A percentile compares a stretch with the other conserved stretches of the same genome.
phyloP scores from a whole-genome alignment of 768 basidiomycete species.

The Mrakia hoshinonis region DNA sequence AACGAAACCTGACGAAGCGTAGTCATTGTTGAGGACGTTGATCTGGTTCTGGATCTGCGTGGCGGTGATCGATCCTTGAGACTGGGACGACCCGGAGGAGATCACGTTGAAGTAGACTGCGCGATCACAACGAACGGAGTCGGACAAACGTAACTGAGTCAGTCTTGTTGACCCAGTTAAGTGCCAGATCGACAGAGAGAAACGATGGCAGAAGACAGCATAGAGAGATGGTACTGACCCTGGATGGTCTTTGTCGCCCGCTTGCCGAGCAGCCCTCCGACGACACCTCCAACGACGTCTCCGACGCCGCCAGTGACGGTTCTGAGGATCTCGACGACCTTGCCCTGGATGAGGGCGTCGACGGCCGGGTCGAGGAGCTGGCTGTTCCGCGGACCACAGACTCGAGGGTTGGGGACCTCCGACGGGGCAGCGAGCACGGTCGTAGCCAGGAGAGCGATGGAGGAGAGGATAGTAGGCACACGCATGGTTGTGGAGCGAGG shows the following conservation, averaged over 20 bases:
- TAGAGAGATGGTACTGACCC: background rate
- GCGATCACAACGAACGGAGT: background rate
- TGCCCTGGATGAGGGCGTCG: background rate
- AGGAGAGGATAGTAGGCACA: background rate
- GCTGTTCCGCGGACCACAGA: background rate
- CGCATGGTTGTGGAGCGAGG: conserved; percentile 42
- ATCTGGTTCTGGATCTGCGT: conserved; percentile 45
- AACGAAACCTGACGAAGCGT: conserved; percentile 41
- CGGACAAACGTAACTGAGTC: too few relatives aligned
- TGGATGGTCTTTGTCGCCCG: background rate
- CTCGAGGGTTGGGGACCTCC: background rate
- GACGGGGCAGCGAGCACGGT: background rate
- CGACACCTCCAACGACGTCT: background rate
- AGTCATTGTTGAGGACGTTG: conserved; percentile 45
- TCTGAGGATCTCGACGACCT: background rate
- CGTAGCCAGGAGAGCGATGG: background rate
- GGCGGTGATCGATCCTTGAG: conserved; percentile 5
- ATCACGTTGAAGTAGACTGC: background rate
- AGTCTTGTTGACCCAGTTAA: too few relatives aligned
- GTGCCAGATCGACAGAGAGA: too few relatives aligned
- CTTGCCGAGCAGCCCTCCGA: background rate
- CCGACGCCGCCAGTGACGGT: too few relatives aligned
- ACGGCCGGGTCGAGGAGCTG: background rate
- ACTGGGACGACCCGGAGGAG: background rate
- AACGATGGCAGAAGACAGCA: background rate